phyloP scores from a whole-genome alignment of 2,329 filamentous ascomycete genomes.

The Fusarium sp. region DNA sequence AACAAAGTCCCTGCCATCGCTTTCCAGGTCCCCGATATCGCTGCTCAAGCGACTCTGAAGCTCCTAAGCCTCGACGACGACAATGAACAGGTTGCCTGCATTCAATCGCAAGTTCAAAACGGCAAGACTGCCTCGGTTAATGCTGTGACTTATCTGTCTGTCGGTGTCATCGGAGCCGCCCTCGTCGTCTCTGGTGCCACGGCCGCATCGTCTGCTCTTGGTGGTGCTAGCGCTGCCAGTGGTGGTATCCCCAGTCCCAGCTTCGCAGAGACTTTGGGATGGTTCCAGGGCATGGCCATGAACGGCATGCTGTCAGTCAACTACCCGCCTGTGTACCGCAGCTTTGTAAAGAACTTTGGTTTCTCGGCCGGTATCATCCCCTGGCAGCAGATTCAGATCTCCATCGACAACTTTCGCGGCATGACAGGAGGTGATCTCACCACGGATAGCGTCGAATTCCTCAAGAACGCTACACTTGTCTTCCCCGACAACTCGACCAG shows the following conservation, averaged over 20 bases:
- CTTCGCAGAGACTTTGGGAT: constrained; percentile 85
- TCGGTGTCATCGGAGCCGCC: constrained; percentile 86
- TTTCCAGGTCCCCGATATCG: constrained; percentile 90
- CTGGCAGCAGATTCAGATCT: constrained; percentile 81
- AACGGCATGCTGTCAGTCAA: constrained; percentile 96
- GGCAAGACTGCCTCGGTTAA: constrained; percentile 83
- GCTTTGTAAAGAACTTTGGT: constrained; percentile 91
- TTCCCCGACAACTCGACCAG: constrained; percentile 70
- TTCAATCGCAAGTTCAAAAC: constrained; percentile 84
- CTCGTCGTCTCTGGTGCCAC: constrained; percentile 78
- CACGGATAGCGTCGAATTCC: constrained; percentile 76
- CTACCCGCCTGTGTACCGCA: constrained; percentile 88
- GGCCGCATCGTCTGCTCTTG: constrained; percentile 70
- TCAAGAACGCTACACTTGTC: constrained; percentile 80
- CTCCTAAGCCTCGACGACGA: constrained; percentile 69
- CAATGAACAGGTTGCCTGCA: constrained; percentile 78
- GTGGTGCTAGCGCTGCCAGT: constrained; percentile 63
- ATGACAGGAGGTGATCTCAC: constrained; percentile 89
- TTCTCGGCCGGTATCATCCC: constrained; percentile 88
- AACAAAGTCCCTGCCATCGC: constrained; percentile 86
- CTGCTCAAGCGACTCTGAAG: constrained; percentile 83
- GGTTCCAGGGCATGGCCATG: constrained; percentile 94
- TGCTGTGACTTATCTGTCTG: constrained; percentile 85
- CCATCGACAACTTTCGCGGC: constrained; percentile 85
- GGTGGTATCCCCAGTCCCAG: constrained; percentile 80